Conservation (phyloP, 768 basidiomycete genomes). For the Hypholoma fasciculare region DNA sequence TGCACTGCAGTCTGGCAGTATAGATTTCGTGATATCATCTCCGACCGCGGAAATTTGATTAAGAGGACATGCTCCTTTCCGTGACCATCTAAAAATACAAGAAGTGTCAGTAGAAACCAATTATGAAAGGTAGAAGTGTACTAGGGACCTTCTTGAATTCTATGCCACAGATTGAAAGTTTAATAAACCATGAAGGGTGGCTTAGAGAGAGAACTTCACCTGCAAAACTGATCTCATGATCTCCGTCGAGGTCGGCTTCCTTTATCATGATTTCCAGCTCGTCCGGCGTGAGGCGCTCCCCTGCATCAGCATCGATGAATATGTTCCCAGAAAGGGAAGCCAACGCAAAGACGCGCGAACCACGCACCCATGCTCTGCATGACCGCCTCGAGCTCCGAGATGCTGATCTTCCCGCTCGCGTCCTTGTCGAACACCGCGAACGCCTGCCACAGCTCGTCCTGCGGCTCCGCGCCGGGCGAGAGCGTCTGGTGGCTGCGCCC, state of each 20-base stretch:
- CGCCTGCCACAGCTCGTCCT: conserved; percentile 95
- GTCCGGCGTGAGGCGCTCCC: conserved; percentile 73
- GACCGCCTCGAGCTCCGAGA: conserved; percentile 84
- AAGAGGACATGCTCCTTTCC: conserved; percentile 4
- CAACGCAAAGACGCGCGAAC: neutral
- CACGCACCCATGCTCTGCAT: conserved; percentile 87
- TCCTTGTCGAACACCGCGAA: conserved; percentile 99
- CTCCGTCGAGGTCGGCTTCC: conserved; percentile 84
- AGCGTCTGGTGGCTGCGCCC: conserved; percentile 17
- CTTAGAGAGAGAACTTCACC: conserved; percentile 38
- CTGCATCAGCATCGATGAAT: conserved; percentile 27
- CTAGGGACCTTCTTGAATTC: conserved; percentile 73
- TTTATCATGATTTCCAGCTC: conserved; percentile 92
- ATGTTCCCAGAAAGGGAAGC: neutral
- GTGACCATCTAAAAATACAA: conserved; percentile 5
- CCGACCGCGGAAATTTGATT: neutral
- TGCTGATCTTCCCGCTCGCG: conserved; percentile 86
- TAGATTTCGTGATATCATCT: neutral
- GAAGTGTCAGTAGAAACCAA: neutral
- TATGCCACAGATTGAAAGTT: conserved; percentile 22
- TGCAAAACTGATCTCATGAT: conserved; percentile 81
- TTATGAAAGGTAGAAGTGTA: neutral
- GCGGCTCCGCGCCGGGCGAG: conserved; percentile 25
- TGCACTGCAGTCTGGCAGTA: neutral
- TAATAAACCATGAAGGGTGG: neutral